These are phyloP conservation scores for Straminergon stramineum DNA, from an alignment of 225 moss, liverwort and hornwort genomes.

Conservation along the genomic window DNA sequence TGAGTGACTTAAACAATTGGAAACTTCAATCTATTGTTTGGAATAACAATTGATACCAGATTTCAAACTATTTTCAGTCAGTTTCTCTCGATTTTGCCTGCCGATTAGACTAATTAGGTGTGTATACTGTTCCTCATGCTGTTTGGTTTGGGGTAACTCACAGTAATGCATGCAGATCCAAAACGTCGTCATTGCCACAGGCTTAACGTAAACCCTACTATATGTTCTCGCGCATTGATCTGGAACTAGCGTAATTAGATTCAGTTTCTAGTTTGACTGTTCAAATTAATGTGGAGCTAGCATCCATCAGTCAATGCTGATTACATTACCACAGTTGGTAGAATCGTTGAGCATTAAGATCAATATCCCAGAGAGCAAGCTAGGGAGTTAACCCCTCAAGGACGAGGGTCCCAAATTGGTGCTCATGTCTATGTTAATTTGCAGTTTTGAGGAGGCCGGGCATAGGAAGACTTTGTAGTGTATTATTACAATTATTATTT, in stretches of 20 bases:
- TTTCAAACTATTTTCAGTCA: not conserved
- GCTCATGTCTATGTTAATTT: not conserved
- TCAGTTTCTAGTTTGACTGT: not conserved
- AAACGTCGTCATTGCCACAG: not conserved
- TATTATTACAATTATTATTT: too few relatives aligned
- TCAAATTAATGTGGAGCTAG: not conserved
- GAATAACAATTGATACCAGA: not conserved
- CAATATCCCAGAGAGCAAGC: not conserved
- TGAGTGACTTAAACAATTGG: not conserved
- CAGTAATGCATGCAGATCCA: not conserved
- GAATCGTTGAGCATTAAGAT: not conserved
- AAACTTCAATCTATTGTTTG: not conserved
- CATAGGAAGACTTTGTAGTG: not conserved
- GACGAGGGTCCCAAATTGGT: not conserved
- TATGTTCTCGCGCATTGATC: not conserved
- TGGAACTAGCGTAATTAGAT: not conserved
- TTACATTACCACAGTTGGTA: not conserved
- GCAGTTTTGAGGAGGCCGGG: not conserved
- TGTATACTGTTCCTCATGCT: not conserved
- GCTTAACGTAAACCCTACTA: not conserved
- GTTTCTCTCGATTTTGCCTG: not conserved
- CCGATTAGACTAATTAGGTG: too few relatives aligned
- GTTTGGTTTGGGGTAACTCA: not conserved
- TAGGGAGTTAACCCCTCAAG: not conserved
- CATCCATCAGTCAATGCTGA: not conserved